Base-by-base conservation (phyloP, 805 yeast species). In the Yarrowia divulgata region DNA sequence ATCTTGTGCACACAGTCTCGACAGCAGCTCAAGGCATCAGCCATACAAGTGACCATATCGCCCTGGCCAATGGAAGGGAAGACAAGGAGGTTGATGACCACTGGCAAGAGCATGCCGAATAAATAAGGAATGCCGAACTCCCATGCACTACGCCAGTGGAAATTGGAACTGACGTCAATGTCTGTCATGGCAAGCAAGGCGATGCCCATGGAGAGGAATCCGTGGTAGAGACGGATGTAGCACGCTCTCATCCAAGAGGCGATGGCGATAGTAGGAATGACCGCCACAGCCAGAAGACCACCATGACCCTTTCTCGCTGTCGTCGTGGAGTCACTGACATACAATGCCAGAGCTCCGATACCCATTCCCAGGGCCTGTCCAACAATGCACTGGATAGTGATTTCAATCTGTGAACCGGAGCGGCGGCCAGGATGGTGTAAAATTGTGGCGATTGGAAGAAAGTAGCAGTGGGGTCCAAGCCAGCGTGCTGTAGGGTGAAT, bases 361-460 rank as follows among this genome's bases (percentile, higher is more conserved):
- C 82, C 86, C 49, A 82, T 70, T 1, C 83, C 86, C 4, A 83
- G 67, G 0, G 79, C 77, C 0, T 77, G 74, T 0, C 87, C 87
- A 0, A 79, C 0, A 1, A 81, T 73, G 0, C 86, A 81, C 14
- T 75, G 75, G 3, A 80, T 1, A 0, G 84, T 79, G 69, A 84
- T 79, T 72, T 84, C 87, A 3, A 83, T 14, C 73, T 84, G 87
- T 0, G 83, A 78, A 12, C 87, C 86, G 8, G 82, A 64, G 5
- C 80, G 77, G 68, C 85, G 80, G 1, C 79, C 83, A 0, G 87
- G 85, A 73, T 84, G 87, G 67, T 82, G 83, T 12, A 84, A 72
- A 5, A 84, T 43, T 0, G 79, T 78, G 0, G 85, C 81, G 1
- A 84, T 64, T 1, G 85, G 84, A 32, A 82, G 71, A 54, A 84